Conservation (phyloP, 73 alveolate species). For the Halteria grandinella region DNA sequence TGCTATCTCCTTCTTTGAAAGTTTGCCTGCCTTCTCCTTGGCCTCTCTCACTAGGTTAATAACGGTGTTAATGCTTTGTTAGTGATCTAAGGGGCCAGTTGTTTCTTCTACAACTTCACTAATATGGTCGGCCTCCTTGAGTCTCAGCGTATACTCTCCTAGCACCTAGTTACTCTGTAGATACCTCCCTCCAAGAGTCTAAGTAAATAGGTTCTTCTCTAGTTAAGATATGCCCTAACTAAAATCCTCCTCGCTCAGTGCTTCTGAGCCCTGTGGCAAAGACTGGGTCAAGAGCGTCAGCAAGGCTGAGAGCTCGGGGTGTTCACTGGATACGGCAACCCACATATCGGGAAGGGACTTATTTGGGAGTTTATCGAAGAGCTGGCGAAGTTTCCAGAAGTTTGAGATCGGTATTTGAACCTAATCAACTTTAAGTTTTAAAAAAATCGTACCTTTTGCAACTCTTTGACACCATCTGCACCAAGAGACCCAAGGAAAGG, state of each 20-base stretch:
- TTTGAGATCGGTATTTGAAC: neutral
- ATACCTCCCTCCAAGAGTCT: neutral
- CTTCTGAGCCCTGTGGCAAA: neutral
- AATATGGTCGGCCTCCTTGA: neutral
- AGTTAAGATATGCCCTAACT: constrained; percentile 1
- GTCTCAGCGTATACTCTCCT: constrained; percentile 19
- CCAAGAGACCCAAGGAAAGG: neutral
- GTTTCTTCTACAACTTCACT: neutral
- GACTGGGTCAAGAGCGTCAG: neutral
- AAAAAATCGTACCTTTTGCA: neutral
- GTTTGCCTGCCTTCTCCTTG: neutral
- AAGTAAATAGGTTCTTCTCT: constrained; percentile 13
- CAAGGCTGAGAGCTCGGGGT: neutral
- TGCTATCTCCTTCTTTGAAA: constrained; percentile 1
- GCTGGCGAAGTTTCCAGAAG: neutral
- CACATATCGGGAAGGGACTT: constrained; percentile 11
- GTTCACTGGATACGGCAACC: constrained; percentile 5
- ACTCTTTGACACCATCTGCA: neutral
- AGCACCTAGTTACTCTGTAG: constrained; percentile 17
- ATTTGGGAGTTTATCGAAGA: neutral
- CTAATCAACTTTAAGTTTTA: constrained; percentile 19
- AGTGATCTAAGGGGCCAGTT: constrained; percentile 6
- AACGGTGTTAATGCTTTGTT: neutral
- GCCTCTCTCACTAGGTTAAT: constrained; percentile 1
- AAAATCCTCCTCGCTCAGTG: constrained; percentile 6